A percentile compares a stretch with the other conserved stretches of the same genome.
phyloP scores from a whole-genome alignment of 169 alveolate species.

The Eimeria acervulina region DNA sequence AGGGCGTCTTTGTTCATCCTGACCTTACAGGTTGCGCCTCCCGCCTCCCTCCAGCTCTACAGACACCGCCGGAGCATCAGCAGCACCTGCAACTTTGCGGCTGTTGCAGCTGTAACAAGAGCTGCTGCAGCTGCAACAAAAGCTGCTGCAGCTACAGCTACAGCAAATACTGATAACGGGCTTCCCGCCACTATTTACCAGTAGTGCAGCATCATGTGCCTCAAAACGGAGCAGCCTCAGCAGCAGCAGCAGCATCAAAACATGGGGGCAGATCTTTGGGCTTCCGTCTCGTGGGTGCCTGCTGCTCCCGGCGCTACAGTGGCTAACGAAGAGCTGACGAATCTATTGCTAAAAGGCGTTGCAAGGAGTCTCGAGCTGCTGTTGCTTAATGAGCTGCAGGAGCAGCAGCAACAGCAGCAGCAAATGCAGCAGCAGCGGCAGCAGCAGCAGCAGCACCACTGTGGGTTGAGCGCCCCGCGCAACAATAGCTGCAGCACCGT shows the following conservation, averaged over 20 bases:
- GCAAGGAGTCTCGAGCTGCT: constrained; percentile 21
- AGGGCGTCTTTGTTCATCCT: neutral
- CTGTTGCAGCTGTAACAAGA: neutral
- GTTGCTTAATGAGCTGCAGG: constrained; percentile 51
- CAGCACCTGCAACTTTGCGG: neutral
- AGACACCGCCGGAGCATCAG: neutral
- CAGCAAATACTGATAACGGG: neutral
- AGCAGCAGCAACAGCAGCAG: constrained; percentile 39
- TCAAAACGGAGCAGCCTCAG: neutral
- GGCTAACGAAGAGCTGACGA: neutral
- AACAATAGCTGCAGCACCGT: neutral
- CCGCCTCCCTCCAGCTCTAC: neutral
- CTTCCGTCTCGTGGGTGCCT: neutral
- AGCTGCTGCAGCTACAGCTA: neutral
- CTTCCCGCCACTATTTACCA: neutral
- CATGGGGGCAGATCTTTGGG: neutral
- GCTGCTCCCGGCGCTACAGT: neutral
- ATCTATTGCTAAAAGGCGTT: neutral
- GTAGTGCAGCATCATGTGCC: neutral
- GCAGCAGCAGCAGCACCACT: constrained; percentile 40
- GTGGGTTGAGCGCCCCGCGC: neutral
- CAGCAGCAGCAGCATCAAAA: constrained; percentile 27
- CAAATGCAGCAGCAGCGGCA: neutral
- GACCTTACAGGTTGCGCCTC: neutral
- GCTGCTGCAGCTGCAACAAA: constrained; percentile 7